Conservation (phyloP, 805 yeast genomes). For the Ogataea nakhonphanomensis region DNA sequence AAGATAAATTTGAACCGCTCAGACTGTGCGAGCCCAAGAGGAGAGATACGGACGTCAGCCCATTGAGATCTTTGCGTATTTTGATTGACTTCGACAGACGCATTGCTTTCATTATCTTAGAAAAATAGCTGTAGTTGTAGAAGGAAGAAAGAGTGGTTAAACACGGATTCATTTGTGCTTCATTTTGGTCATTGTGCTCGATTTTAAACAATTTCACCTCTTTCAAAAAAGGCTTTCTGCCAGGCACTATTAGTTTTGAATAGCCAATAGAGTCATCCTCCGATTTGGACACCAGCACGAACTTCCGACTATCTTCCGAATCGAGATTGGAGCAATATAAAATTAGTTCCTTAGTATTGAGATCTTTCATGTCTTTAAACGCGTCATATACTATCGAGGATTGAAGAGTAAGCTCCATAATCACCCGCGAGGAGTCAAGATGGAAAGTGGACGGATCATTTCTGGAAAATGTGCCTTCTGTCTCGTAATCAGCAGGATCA, state of each 20-base stretch:
- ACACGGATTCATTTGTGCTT: conserved; percentile 18
- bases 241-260: conserved; percentile 64
- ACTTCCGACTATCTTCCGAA: conserved; percentile 29
- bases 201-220: conserved; percentile 43
- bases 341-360: conserved; percentile 49
- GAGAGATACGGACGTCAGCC: conserved; percentile 34
- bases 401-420: conserved; percentile 50
- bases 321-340: conserved; percentile 38
- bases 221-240: conserved; percentile 58
- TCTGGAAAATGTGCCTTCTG: conserved; percentile 16
- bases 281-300: conserved; percentile 54
- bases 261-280: conserved; percentile 65
- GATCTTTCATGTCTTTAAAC: conserved; percentile 53
- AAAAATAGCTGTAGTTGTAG: conserved; percentile 48
- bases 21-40: conserved; percentile 22
- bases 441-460: conserved; percentile 33
- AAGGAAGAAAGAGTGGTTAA: conserved; percentile 38
- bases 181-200: conserved; percentile 10
- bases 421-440: conserved; percentile 39
- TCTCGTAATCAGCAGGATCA: conserved; percentile 16
- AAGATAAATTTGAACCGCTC: conserved; percentile 2
- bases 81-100: conserved; percentile 50
- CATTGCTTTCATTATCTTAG: conserved; percentile 46
- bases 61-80: conserved; percentile 51
- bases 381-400: conserved; percentile 53